Conservation (phyloP, 192 early-diverging fungal genomes). For the Oehlia diaphana region DNA sequence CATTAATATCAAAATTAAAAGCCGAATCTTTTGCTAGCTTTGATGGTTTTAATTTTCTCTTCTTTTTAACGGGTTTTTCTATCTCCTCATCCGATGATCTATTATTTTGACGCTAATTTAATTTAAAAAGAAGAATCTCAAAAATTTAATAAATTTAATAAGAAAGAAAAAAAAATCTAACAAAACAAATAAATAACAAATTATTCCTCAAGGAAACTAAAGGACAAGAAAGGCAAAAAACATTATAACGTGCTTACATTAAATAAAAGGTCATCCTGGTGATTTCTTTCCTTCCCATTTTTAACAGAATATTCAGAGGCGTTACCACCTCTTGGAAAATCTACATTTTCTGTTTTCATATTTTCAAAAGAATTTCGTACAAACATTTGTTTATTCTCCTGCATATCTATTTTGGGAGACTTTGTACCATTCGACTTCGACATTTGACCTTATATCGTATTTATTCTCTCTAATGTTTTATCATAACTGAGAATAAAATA, state of each 20-base stretch:
- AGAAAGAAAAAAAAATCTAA: not conserved
- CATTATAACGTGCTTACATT: not conserved
- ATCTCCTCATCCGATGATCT: constrained; percentile 38
- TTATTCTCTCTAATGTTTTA: too few relatives aligned
- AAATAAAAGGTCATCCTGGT: not conserved
- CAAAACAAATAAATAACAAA: not conserved
- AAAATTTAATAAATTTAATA: not conserved
- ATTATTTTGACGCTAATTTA: not conserved
- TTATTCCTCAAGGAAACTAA: not conserved
- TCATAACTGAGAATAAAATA: not conserved
- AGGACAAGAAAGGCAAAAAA: not conserved
- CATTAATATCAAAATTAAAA: constrained; percentile 31
- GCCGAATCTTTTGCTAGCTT: constrained; percentile 38
- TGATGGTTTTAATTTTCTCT: constrained; percentile 56
- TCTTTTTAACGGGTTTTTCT: constrained; percentile 57
- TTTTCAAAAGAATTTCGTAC: not conserved
- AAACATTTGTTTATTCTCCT: not conserved
- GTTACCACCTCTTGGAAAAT: not conserved
- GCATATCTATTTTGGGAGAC: not conserved
- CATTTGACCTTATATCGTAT: not conserved
- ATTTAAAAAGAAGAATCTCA: not conserved
- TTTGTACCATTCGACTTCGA: not conserved
- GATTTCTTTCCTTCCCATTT: not conserved
- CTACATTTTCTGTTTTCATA: not conserved
- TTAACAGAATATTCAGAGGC: not conserved